A percentile compares a stretch with the other conserved stretches of the same genome.
phyloP scores from a whole-genome alignment of 2,329 filamentous ascomycete genomes.

The Coniochaeta prunicola region DNA sequence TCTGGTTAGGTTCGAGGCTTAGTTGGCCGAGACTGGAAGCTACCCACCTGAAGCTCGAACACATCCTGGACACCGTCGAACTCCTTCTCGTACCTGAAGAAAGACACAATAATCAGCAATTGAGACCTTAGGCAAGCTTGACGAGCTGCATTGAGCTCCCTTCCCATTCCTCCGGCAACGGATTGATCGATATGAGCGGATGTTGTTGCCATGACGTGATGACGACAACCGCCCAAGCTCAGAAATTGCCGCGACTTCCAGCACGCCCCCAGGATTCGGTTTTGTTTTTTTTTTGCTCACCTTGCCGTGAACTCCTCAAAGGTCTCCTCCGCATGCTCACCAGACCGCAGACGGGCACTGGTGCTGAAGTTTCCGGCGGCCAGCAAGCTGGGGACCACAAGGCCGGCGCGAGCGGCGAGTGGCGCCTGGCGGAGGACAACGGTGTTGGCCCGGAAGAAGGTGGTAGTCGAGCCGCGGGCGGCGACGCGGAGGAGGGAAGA shows the following conservation, averaged over 20 bases:
- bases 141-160: conserved; percentile 6
- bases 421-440: conserved; percentile 48
- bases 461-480: conserved; percentile 56
- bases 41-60: conserved; percentile 94
- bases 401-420: conserved; percentile 47
- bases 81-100: conserved; percentile 92
- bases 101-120: conserved; percentile 29
- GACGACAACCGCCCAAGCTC: background rate
- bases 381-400: conserved; percentile 40
- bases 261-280: conserved; percentile 3
- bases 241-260: background rate
- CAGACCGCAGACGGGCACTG: conserved; percentile 42
- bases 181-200: background rate
- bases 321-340: conserved; percentile 81
- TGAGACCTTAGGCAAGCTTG: conserved; percentile 10
- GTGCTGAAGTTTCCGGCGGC: conserved; percentile 56
- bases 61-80: conserved; percentile 97
- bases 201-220: conserved; percentile 9
- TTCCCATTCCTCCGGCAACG: background rate
- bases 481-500: conserved; percentile 63
- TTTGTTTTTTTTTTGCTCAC: conserved; percentile 46
- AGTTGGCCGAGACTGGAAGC: conserved; percentile 4
- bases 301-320: conserved; percentile 98
- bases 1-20: background rate
- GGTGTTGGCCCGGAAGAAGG: conserved; percentile 58